A percentile compares a stretch with the other conserved stretches of the same genome.
Conservation (phyloP, 768 basidiomycete genomes). For the Boletus bicolor region DNA sequence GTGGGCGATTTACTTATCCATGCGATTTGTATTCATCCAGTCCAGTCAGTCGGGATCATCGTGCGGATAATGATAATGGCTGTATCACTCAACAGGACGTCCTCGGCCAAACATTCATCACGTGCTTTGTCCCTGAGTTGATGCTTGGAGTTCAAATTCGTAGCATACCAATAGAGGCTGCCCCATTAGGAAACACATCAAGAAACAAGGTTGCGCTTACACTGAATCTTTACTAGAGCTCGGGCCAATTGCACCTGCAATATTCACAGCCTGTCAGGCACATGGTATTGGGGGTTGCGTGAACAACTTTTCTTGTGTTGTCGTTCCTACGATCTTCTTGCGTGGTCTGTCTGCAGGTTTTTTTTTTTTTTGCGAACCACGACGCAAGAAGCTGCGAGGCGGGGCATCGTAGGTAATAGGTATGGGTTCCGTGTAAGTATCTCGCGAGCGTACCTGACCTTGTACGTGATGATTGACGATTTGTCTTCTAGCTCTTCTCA, state of each 20-base stretch:
- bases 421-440: neutral
- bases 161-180: neutral
- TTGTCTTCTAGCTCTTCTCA: neutral
- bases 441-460: neutral
- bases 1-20: too few relatives aligned
- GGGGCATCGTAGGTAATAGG: neutral
- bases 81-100: neutral
- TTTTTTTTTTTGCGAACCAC: neutral
- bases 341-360: too few relatives aligned
- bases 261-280: neutral
- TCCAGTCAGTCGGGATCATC: neutral
- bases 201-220: conserved; percentile 1
- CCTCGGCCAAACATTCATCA: neutral
- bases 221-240: neutral
- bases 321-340: neutral
- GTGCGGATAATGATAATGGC: too few relatives aligned
- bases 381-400: neutral
- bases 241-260: too few relatives aligned
- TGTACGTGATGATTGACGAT: neutral
- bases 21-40: too few relatives aligned
- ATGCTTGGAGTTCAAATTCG: neutral
- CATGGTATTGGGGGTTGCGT: neutral
- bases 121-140: neutral
- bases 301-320: neutral
- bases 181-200: neutral